These are phyloP conservation scores for Aphanocladium album DNA, from an alignment of 2,329 filamentous ascomycete species.

Conservation along the genomic window DNA sequence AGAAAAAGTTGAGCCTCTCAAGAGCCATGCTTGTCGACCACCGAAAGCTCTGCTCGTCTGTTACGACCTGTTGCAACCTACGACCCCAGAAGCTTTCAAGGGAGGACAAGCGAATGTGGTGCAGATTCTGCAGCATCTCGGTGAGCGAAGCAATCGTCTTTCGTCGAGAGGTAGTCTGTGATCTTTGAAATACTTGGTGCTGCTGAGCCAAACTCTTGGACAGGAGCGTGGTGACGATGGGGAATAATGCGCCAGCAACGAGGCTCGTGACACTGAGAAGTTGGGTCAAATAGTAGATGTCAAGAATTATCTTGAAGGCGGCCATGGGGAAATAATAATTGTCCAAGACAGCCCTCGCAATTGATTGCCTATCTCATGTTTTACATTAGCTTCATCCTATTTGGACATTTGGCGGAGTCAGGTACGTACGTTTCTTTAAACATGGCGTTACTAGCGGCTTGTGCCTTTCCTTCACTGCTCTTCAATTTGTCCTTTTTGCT, in stretches of 20 bases:
- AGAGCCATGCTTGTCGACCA: slow-evolving; percentile 1
- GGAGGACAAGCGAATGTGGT: slow-evolving; percentile 12
- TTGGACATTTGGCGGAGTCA: not conserved
- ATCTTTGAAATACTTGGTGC: not conserved
- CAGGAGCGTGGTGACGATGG: not conserved
- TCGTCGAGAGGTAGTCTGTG: not conserved
- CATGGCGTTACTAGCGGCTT: not conserved
- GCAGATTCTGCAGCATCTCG: slow-evolving; percentile 6
- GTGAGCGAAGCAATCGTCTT: not conserved
- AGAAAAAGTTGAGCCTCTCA: not conserved
- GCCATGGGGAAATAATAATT: not conserved
- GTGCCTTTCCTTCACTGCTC: not conserved
- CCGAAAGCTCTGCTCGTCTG: not conserved
- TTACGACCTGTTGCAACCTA: not conserved
- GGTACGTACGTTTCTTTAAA: not conserved
- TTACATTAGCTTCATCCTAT: too few species aligned
- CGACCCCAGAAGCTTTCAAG: slow-evolving; percentile 6
- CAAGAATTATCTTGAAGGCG: not conserved
- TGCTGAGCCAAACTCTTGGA: not conserved
- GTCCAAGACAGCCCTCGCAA: not conserved
- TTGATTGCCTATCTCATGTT: not conserved
- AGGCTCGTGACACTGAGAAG: not conserved
- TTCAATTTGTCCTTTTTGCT: not conserved
- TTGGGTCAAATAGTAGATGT: not conserved
- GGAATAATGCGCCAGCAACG: not conserved